Percentiles rank a stretch among this genome's conserved stretches.
phyloP scores from a whole-genome alignment of 192 early-diverging fungal genomes.

The Fimicolochytrium jonesii region DNA sequence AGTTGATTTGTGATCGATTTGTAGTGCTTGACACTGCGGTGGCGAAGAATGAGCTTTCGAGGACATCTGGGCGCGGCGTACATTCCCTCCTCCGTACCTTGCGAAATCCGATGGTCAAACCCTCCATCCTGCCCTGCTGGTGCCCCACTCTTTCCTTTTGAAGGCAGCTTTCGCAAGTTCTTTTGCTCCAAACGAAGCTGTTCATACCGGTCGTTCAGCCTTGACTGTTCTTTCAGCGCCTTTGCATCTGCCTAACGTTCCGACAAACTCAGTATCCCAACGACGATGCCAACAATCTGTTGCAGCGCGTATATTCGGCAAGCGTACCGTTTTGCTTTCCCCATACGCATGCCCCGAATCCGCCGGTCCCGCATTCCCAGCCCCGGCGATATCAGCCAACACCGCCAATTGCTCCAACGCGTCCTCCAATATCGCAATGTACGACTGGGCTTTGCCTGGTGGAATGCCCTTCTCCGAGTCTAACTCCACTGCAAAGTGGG shows the following conservation, averaged over 20 bases:
- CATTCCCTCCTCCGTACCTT: too few species aligned
- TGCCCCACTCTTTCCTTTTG: conserved; percentile 24
- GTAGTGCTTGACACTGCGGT: background rate
- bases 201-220: conserved; percentile 42
- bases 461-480: too few species aligned
- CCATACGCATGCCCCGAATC: background rate
- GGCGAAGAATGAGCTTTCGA: too few species aligned
- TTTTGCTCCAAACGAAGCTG: conserved; percentile 43
- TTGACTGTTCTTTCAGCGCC: conserved; percentile 42
- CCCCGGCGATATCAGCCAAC: conserved; percentile 38
- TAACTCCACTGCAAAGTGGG: too few species aligned
- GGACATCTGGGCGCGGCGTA: too few species aligned
- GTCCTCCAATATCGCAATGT: conserved; percentile 55
- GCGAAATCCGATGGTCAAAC: too few species aligned
- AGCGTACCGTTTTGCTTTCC: too few species aligned
- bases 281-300: too few species aligned
- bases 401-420: conserved; percentile 54
- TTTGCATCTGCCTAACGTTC: too few species aligned
- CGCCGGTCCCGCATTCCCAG: conserved; percentile 28
- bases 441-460: conserved; percentile 40
- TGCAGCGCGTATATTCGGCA: too few species aligned
- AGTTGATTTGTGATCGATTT: conserved; percentile 41
- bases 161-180: conserved; percentile 31
- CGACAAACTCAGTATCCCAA: too few species aligned
- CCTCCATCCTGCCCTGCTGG: background rate